These are phyloP conservation scores for Aurantiochytrium sp. DNA, from an alignment of 108 stramenopile species.

Conservation along the genomic window DNA sequence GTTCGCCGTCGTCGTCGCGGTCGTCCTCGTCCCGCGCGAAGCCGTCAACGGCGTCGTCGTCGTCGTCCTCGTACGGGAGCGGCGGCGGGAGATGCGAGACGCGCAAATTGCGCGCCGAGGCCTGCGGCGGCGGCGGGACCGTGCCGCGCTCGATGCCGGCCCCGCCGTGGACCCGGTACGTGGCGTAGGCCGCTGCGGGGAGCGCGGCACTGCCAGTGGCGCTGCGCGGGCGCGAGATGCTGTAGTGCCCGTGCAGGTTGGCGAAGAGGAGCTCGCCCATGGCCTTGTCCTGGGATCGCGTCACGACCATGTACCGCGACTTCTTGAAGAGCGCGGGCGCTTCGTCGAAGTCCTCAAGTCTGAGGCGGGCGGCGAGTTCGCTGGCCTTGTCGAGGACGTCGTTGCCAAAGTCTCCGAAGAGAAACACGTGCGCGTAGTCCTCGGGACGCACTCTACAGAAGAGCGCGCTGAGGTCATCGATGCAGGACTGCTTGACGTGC, in stretches of 20 bases:
- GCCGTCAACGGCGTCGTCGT: background rate
- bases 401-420: slow-evolving; percentile 2
- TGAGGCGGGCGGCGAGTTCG: background rate
- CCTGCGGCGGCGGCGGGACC: background rate
- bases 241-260: background rate
- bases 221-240: background rate
- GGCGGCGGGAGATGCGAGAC: background rate
- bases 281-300: background rate
- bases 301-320: slow-evolving; percentile 7
- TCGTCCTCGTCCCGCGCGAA: no score
- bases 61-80: background rate
- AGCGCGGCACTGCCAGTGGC: background rate
- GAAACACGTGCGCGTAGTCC: background rate
- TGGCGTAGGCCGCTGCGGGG: background rate
- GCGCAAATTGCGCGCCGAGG: background rate
- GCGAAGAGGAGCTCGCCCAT: background rate
- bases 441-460: background rate
- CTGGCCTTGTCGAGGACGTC: background rate
- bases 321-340: background rate
- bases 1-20: no score
- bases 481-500: background rate
- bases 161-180: background rate
- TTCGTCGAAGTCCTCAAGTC: background rate
- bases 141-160: background rate
- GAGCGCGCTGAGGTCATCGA: background rate